Base-by-base conservation (phyloP, 345 rosid genomes). In the Turritis glabra region DNA sequence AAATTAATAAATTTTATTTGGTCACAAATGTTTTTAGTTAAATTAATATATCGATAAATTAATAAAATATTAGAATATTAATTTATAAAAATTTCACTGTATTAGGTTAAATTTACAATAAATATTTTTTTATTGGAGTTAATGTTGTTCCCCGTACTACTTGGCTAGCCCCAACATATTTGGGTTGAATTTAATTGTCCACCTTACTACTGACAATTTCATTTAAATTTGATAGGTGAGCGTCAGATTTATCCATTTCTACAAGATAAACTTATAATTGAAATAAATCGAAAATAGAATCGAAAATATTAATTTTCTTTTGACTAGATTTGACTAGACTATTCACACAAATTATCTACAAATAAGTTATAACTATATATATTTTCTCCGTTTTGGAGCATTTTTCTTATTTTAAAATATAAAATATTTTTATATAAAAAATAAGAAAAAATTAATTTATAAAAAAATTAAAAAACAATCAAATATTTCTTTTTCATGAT, bases 131-230 rank as follows among this genome's bases (percentile, higher is more conserved):
- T 11, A 30, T 58, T 2, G 55, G 51, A 67, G 55, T 61, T 52
- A 46, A 63, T 70, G 67, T 61, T 32, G 8, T 75, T 29, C 37
- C 52, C 56, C n/a, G 67, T 55, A 63, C 76, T 10, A 19, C 52
- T 53, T 40, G 41, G 60, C 10, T 55, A 19, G 17, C 80, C 75
- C 80, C 76, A 77, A 70, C 71, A 77, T 46, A 46, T 9, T 63
- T 46, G 80, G 76, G 76, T 77, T 33, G 32, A 77, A 55, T 70
- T 77, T 44, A 77, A 54, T 1, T 69, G 59, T 10, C 75, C 64
- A 69, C 65, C 80, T 63, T 23, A 69, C 50, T 2, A 22, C 79
- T 68, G 79, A 76, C 75, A 69, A 14, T 33, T 62, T 69, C 71
- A 76, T 62, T 76, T 62, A 62, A 9, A 62, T 25, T 76, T 62